phyloP scores from a whole-genome alignment of 495 filamentous ascomycete genomes.

The Penicillium roqueforti region DNA sequence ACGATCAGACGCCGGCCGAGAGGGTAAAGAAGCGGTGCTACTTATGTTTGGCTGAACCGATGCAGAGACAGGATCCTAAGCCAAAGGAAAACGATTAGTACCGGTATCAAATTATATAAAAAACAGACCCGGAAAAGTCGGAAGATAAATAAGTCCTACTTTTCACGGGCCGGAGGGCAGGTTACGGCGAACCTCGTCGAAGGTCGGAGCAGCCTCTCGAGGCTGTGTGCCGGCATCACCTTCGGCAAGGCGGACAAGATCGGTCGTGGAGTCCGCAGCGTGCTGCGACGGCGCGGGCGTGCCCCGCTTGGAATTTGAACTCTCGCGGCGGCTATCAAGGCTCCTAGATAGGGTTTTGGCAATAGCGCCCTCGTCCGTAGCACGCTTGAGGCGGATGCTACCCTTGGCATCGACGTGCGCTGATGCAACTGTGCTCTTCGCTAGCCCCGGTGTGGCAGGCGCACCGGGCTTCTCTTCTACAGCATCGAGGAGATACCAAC shows the following conservation, averaged over 20 bases:
- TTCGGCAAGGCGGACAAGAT: slow-evolving; percentile 37
- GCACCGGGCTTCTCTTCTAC: slow-evolving; percentile 93
- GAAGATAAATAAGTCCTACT: slow-evolving; percentile 16
- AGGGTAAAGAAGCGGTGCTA: slow-evolving; percentile 16
- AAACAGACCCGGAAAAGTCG: slow-evolving; percentile 22
- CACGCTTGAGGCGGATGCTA: slow-evolving; percentile 57
- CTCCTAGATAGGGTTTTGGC: slow-evolving; percentile 79
- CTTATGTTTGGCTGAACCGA: slow-evolving; percentile 2
- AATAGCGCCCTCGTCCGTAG: slow-evolving; percentile 52
- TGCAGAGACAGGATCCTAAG: background rate
- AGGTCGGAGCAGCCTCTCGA: slow-evolving; percentile 36
- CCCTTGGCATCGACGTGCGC: slow-evolving; percentile 81
- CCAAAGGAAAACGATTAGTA: slow-evolving; percentile 3
- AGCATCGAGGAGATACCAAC: slow-evolving; percentile 95
- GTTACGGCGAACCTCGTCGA: slow-evolving; percentile 51
- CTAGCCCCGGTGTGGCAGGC: slow-evolving; percentile 81
- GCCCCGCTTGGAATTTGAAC: slow-evolving; percentile 72
- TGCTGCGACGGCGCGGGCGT: slow-evolving; percentile 32
- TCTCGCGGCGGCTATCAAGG: slow-evolving; percentile 85
- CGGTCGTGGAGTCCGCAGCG: slow-evolving; percentile 34
- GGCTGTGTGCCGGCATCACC: slow-evolving; percentile 29
- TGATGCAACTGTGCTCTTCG: slow-evolving; percentile 86
- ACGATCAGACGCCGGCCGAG: slow-evolving; percentile 20
- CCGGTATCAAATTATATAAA: background rate
- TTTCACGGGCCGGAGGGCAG: slow-evolving; percentile 45